Conservation (phyloP, 176 grass and related monocot species). For the Eragrostis curvula region DNA sequence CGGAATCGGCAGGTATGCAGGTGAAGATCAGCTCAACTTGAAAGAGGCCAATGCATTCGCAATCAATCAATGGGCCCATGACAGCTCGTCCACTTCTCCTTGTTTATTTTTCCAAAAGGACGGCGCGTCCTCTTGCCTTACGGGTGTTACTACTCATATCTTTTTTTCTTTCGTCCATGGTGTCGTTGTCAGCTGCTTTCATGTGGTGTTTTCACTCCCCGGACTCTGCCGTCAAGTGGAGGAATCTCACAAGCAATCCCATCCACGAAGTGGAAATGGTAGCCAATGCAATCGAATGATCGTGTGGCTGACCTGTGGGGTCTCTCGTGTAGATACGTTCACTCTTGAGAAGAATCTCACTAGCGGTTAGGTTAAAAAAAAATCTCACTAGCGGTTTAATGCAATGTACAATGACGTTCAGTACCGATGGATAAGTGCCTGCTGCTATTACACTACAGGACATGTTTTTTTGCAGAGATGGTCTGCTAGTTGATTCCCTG, state of each 20-base stretch:
- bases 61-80: constrained; percentile 14
- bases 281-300: background rate
- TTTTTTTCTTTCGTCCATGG: background rate
- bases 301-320: background rate
- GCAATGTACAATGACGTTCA: background rate
- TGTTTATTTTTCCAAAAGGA: background rate
- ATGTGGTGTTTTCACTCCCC: background rate
- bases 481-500: too few relatives aligned
- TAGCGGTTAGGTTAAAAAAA: constrained; percentile 5
- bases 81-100: constrained; percentile 28
- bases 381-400: background rate
- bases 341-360: background rate
- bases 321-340: background rate
- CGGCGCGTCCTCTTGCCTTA: background rate
- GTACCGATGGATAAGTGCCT: background rate
- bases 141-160: constrained; percentile 4
- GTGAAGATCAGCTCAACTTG: background rate
- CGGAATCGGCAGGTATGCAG: background rate
- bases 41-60: background rate
- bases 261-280: background rate
- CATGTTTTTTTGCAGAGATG: too few relatives aligned
- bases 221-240: constrained; percentile 1
- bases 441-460: background rate
- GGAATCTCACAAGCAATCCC: constrained; percentile 37
- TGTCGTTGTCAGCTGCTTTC: background rate